A percentile compares a stretch with the other conserved stretches of the same genome.
Evolutionary conservation across 345 rosid species (phyloP).

Genomic region (Ceriops decandra): DNA sequence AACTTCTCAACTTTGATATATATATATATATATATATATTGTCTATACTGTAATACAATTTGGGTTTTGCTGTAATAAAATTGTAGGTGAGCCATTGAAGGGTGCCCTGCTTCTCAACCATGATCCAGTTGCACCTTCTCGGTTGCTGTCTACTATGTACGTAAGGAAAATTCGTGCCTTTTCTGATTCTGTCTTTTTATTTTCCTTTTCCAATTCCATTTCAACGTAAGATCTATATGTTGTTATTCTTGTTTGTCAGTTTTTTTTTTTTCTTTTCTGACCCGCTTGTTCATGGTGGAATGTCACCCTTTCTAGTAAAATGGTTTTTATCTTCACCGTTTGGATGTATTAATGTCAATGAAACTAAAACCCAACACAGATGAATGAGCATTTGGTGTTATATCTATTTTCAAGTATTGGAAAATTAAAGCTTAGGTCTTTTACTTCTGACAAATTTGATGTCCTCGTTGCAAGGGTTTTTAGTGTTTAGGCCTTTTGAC

Average conservation of each 20-base stretch:
- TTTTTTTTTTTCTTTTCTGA: background rate
- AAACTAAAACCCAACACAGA: too few species aligned
- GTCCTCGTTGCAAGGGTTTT: too few species aligned
- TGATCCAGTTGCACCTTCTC: slow-evolving; percentile 74
- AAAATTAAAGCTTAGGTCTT: too few species aligned
- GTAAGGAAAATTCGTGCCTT: slow-evolving; percentile 1
- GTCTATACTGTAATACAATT: too few species aligned
- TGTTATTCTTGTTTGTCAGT: background rate
- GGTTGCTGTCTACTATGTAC: slow-evolving; percentile 76
- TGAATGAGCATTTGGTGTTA: too few species aligned
- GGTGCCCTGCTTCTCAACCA: slow-evolving; percentile 70
- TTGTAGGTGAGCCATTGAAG: slow-evolving; percentile 61
- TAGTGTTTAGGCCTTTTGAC: too few species aligned
- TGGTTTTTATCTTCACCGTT: too few species aligned
- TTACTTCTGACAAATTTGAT: too few species aligned
- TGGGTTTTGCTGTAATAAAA: slow-evolving; percentile 10
- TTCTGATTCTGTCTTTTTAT: background rate
- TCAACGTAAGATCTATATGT: background rate
- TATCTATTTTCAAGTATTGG: too few species aligned
- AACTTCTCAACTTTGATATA: too few species aligned
- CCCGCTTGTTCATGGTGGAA: background rate
- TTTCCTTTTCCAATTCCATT: background rate
- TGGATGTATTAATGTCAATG: too few species aligned
- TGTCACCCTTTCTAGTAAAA: too few species aligned
- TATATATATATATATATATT: background rate